Base-by-base conservation (phyloP, 768 basidiomycete species). In the Kwoniella sp. region DNA sequence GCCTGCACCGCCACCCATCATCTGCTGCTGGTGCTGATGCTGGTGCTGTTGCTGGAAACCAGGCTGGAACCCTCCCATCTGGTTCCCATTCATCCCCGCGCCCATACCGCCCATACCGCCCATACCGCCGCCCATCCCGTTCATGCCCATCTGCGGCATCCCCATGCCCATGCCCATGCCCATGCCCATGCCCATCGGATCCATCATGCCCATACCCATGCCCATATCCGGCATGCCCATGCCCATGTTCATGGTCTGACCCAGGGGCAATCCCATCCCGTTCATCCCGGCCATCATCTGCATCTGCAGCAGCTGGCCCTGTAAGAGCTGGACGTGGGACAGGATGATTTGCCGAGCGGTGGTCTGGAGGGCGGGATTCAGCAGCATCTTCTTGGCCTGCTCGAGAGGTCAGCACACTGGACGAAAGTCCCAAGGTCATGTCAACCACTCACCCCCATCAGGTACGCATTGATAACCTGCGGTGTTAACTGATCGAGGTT, bases 391-490 rank as follows among this genome's bases (percentile, higher is more conserved):
- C 28, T 52, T 48, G 11, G 60, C 56, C 66, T 68, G 45, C 5
- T 22, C 33, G 20, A 17, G 8, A 15, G 17, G 83, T 77, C 51
- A 82, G 22, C 36, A 12, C 26, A 84, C 44, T n/a, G 89, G 78
- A 63, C 91, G 89, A 77, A 76, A 56, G 89, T 7, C 43, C 29
- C 15, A 23, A 28, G 3, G 31, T 19, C 14, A 31, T 31, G 22
- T 4, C 20, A n/a, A n/a, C n/a, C n/a, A 54, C 65, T 45, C 29
- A 69, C 69, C 44, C 70, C 61, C 17, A 58, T 53, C 15, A 68
- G 43, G 46, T 73, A 73, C 44, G 55, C 61, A 32, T 69, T 63
- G 61, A 67, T 63, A 5, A 50, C 46, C 27, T 60, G 65, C 8
- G 67, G 55, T 38, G 61, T 67, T 19, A 68, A 56, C 60, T 60